phyloP scores from a whole-genome alignment of 176 grass and related monocot species.

The Bothriochloa decipiens region DNA sequence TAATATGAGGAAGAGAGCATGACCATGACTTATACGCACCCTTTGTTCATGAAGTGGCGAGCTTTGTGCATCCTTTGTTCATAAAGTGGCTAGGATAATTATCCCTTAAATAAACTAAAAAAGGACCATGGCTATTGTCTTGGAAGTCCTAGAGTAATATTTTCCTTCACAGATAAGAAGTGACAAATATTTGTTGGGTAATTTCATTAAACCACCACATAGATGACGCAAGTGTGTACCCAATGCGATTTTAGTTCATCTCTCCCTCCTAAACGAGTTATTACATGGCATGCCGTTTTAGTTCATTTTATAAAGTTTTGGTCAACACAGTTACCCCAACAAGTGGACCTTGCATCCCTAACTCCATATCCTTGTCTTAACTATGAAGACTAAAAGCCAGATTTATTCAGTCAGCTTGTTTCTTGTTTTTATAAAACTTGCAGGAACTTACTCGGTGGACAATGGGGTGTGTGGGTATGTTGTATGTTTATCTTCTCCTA shows the following conservation, averaged over 20 bases:
- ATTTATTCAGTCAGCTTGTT: neutral
- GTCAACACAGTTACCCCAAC: neutral
- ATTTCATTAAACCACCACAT: neutral
- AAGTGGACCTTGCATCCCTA: neutral
- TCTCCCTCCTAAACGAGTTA: neutral
- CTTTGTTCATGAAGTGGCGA: neutral
- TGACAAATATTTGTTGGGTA: neutral
- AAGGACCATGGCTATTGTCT: conserved; percentile 1
- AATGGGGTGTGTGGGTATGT: neutral
- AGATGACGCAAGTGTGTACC: neutral
- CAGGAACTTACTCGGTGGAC: neutral
- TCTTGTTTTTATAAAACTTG: neutral
- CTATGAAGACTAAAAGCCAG: neutral
- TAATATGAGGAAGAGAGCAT: neutral
- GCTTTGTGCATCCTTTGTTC: neutral
- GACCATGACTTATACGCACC: neutral
- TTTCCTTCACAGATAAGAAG: neutral
- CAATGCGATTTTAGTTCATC: neutral
- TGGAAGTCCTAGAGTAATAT: conserved; percentile 18
- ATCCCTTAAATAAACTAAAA: neutral
- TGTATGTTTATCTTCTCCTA: neutral
- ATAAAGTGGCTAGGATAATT: neutral
- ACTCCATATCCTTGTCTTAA: neutral
- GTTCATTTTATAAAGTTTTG: neutral
- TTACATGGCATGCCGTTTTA: neutral